Evolutionary conservation across 2,329 filamentous ascomycete species (phyloP).

Genomic region (Lachnellula hyalina): DNA sequence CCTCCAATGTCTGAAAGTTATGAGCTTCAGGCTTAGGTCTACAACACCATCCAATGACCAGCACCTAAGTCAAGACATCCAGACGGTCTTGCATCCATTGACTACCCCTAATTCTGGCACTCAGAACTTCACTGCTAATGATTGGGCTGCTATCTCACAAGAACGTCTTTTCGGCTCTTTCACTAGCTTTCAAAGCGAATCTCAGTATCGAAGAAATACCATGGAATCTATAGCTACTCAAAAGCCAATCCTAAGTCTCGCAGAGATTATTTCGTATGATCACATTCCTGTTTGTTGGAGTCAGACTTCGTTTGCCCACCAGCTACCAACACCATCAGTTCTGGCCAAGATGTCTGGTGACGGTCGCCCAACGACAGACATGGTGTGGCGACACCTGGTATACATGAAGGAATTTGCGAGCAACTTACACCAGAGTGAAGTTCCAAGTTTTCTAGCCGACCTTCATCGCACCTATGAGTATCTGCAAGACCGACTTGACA

Average conservation of each 20-base stretch:
- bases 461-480: conserved; percentile 19
- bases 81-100: conserved; percentile 13
- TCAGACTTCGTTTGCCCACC: conserved; percentile 18
- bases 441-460: conserved; percentile 15
- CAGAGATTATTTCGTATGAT: conserved; percentile 12
- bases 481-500: conserved; percentile 15
- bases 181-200: conserved; percentile 9
- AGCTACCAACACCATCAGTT: conserved; percentile 14
- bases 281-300: conserved; percentile 22
- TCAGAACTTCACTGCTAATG: background rate
- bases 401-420: conserved; percentile 13
- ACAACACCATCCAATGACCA: background rate
- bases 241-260: conserved; percentile 8
- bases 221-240: conserved; percentile 14
- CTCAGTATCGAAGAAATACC: conserved; percentile 6
- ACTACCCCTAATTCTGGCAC: conserved; percentile 6
- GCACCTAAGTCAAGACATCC: conserved; percentile 6
- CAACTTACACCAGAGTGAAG: conserved; percentile 2
- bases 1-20: conserved; percentile 16
- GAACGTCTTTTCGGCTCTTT: conserved; percentile 14
- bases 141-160: conserved; percentile 10
- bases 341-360: background rate
- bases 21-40: conserved; percentile 4
- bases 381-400: conserved; percentile 22
- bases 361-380: conserved; percentile 6